Percentiles rank a stretch among this genome's conserved stretches.
phyloP scores from a whole-genome alignment of 202 grass and related monocot genomes.

The Cymbopogon flexuosus region DNA sequence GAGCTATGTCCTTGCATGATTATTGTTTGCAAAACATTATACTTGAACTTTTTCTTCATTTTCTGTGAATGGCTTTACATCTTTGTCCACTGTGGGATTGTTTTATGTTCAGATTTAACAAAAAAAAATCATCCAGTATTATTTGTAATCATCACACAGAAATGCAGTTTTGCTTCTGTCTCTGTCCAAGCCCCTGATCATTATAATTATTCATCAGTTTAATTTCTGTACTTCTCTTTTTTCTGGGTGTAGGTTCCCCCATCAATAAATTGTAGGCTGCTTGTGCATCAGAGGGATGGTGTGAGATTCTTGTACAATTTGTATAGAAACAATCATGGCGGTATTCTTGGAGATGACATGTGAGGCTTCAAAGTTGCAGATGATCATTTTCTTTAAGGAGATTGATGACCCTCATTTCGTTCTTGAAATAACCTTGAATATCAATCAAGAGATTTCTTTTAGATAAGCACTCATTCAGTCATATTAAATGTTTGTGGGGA shows the following conservation, averaged over 20 bases:
- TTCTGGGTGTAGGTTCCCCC: constrained; percentile 54
- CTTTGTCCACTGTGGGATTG: not conserved
- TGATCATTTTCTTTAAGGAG: not conserved
- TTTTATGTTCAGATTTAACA: not conserved
- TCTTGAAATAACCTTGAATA: not conserved
- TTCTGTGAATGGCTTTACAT: not conserved
- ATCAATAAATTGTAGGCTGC: constrained; percentile 76
- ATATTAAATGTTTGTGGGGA: constrained; percentile 5
- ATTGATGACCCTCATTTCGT: not conserved
- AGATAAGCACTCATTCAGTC: not conserved
- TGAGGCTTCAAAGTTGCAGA: constrained; percentile 40
- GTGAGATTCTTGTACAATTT: constrained; percentile 84
- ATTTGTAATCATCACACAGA: not conserved
- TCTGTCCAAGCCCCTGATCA: not conserved
- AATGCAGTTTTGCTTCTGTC: not conserved
- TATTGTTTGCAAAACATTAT: not conserved
- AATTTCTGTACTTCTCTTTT: constrained; percentile 16
- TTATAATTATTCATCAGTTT: constrained; percentile 18
- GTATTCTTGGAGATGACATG: constrained; percentile 97
- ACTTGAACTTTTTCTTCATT: not conserved
- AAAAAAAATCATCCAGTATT: not conserved
- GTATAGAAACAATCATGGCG: constrained; percentile 87
- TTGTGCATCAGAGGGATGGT: constrained; percentile 78
- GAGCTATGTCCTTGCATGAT: not conserved
- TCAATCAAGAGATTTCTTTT: not conserved